Evolutionary conservation across 306 rosid genomes (phyloP), one percentile per base, ranked within the genome.

Genomic region (Pterocarpus macrocarpus): DNA sequence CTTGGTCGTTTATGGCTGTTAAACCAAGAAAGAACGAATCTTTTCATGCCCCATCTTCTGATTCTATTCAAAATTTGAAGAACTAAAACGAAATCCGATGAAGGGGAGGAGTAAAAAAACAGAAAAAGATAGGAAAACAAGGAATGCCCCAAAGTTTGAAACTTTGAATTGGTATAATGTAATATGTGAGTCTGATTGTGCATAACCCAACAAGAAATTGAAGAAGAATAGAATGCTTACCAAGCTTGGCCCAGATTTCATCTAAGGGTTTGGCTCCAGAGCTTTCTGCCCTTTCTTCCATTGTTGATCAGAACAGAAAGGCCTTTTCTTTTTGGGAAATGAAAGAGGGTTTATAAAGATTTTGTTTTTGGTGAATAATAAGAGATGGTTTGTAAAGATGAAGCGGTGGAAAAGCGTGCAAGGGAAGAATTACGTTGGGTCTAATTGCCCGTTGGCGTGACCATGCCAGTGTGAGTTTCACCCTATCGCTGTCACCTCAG

Each of bases 221-320:
- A 33, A 39, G 30, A 12, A 22, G 65, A 71, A 64, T 11, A 55
- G 32, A 47, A 8, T 36, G 59, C 35, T 69, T 88, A 92, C 97
- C 94, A 62, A 94, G 97, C 87, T 85, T 88, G 22, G 98, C 98
- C 98, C 98, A 94, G 71, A 84, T 74, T 89, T 91, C 88, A 41
- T 79, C 78, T 2, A 90, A 53, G 72, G 86, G 79, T 52, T 87
- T 89, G 49, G 90, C 69, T 70, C 84, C 85, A 2, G 97, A 92
- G 83, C 84, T 69, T 83, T 92, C 94, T 71, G 97, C 97, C 34
- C 15, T 71, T 77, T 90, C 97, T 62, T 2, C 90, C 97, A 89
- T 92, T 64, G 66, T 92, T 64, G 66, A 63, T 81, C 59, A 72
- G 7, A 66, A 75, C n/a, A 55, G 7, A 66, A 75, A 12, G 12